Base-by-base conservation (phyloP, 2,329 filamentous ascomycete genomes). In the Xylaria sp. region DNA sequence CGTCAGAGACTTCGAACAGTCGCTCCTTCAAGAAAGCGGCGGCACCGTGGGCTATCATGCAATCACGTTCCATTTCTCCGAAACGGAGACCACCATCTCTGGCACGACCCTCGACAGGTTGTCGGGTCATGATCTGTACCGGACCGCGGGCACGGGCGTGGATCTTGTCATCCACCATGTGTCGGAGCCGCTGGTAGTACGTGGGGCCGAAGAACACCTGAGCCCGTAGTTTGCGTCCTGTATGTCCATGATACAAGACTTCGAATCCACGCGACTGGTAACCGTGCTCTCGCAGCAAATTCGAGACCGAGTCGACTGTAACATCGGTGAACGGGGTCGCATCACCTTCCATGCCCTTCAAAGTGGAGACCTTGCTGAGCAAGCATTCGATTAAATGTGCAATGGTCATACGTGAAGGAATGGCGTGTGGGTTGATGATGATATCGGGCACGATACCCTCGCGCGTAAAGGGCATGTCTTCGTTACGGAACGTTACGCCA, bases 141-240 rank as follows among this genome's bases (percentile, higher is more conserved):
- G 96, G 96, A 42, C 97, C 96, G 79, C 96, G 92, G 15, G 97
- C 96, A 82, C 97, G 92, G n/a, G 96, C 97, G 83, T 99, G 96
- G 76, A 99, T 99, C 88, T 99, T 99, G 86, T 99, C 96, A 80
- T 99, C 96, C 75, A 99, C 97, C 97, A 99, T 99, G 83, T 99
- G 97, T 72, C 96, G 92, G 69, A 99, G 88, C 81, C 97, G 94
- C 83, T 99, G 96, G 83, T 99, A 99, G 85, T 99, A 99, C 0
- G 96, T 99, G 0, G 96, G 96, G 9, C 96, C 96, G 66, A 99
- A 89, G 89, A 99, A 99, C 64, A 98, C 91, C 81, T 99, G 96
- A 0, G 94, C 93, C 53, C 93, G 91, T 72, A 98, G 85, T 86
- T 99, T 99, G 75, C 90, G 90, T 61, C 96, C 96, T 4, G 96